Conservation (phyloP, 1,139 yeast genomes). For the Keqinozyma sinolaborantium region DNA sequence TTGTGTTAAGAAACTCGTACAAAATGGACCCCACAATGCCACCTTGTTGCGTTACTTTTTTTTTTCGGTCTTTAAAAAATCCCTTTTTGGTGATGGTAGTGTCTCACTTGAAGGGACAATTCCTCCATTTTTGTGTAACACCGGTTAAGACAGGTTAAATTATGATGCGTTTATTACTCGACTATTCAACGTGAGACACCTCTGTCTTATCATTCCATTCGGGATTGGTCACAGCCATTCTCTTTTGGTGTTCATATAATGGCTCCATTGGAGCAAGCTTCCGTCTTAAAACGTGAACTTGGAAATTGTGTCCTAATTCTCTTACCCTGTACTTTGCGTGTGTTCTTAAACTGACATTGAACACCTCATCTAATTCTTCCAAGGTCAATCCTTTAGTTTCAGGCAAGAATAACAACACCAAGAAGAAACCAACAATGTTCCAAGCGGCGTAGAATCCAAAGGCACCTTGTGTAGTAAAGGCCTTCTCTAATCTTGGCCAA, state of each 20-base stretch:
- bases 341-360: constrained; percentile 49
- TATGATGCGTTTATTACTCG: too few relatives aligned
- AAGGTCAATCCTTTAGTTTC: constrained; percentile 69
- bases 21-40: too few relatives aligned
- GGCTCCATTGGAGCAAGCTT: constrained; percentile 48
- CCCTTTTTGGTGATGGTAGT: too few relatives aligned
- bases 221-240: constrained; percentile 56
- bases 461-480: constrained; percentile 78
- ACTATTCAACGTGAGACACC: constrained; percentile 42
- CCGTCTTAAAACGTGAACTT: constrained; percentile 39
- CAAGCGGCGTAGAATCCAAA: constrained; percentile 90
- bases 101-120: background rate
- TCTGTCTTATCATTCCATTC: constrained; percentile 63
- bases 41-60: too few relatives aligned
- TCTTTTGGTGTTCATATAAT: constrained; percentile 43
- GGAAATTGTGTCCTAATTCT: constrained; percentile 41
- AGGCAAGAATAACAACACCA: constrained; percentile 65
- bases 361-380: constrained; percentile 72
- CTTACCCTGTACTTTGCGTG: constrained; percentile 57
- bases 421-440: constrained; percentile 72
- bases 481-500: constrained; percentile 71
- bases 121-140: background rate
- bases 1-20: too few relatives aligned
- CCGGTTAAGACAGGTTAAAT: background rate
- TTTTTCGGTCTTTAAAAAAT: too few relatives aligned